These are phyloP conservation scores for Pterocarpus macrocarpus DNA, from an alignment of 306 rosid genomes.

Conservation along the genomic window DNA sequence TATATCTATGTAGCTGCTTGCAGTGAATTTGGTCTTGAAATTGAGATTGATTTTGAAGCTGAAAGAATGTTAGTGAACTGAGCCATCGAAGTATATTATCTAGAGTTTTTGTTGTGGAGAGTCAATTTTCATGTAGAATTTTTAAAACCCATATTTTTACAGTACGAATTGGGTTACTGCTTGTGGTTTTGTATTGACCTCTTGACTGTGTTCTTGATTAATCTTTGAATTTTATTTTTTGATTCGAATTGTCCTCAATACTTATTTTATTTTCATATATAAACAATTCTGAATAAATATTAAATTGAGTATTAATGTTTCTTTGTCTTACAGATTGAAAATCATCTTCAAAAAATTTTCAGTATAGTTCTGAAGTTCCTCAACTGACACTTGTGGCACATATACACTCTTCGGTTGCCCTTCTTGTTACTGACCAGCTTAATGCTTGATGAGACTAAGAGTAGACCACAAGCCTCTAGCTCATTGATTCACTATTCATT, in stretches of 20 bases:
- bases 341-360: conserved; percentile 34
- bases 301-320: conserved; percentile 31
- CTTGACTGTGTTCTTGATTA: neutral
- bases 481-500: conserved; percentile 40
- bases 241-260: neutral
- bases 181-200: too few relatives aligned
- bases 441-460: conserved; percentile 37
- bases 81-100: too few relatives aligned
- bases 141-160: too few relatives aligned
- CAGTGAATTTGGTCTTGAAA: neutral
- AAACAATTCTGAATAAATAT: conserved; percentile 21
- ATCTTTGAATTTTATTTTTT: neutral
- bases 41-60: neutral
- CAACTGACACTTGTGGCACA: conserved; percentile 8
- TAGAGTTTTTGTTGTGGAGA: too few relatives aligned
- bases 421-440: conserved; percentile 37
- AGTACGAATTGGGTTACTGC: too few relatives aligned
- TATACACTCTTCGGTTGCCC: conserved; percentile 31
- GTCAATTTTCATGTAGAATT: too few relatives aligned
- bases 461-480: conserved; percentile 34
- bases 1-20: neutral
- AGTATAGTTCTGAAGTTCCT: conserved; percentile 43
- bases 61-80: neutral
- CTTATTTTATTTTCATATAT: neutral
- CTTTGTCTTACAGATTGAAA: conserved; percentile 43